A percentile compares a stretch with the other conserved stretches of the same genome.
phyloP scores from a whole-genome alignment of 2,329 filamentous ascomycete genomes.

The Phyllosticta citriasiana region DNA sequence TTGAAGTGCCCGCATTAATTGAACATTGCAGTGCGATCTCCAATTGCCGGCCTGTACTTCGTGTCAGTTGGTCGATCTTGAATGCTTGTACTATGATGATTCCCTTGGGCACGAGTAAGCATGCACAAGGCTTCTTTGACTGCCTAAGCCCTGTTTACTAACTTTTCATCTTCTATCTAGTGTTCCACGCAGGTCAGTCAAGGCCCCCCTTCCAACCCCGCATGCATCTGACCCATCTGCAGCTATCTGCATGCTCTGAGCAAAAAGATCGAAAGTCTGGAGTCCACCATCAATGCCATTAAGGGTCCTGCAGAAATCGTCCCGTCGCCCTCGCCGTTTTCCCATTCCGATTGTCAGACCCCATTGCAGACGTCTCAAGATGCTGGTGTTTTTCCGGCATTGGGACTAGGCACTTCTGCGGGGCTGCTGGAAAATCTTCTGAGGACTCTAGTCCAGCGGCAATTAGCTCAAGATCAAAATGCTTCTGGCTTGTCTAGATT shows the following conservation, averaged over 20 bases:
- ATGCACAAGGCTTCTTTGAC: no score
- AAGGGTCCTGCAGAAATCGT: neutral
- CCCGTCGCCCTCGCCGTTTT: neutral
- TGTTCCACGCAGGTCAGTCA: slow-evolving; percentile 2
- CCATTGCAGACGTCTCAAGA: neutral
- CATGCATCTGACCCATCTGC: neutral
- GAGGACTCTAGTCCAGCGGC: neutral
- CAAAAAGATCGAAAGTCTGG: slow-evolving; percentile 5
- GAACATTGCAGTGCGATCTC: slow-evolving; percentile 1
- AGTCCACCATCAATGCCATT: slow-evolving; percentile 1
- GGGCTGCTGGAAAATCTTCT: slow-evolving; percentile 4
- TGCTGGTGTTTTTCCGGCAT: neutral
- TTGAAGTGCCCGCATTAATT: neutral
- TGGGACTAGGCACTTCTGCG: slow-evolving; percentile 6
- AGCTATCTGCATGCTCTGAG: slow-evolving; percentile 8
- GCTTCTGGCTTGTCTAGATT: neutral
- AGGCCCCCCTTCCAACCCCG: neutral
- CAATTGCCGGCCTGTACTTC: slow-evolving; percentile 4
- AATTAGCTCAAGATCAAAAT: neutral
- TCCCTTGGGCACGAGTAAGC: neutral
- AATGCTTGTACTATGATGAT: slow-evolving; percentile 7
- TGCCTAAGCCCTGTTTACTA: no score
- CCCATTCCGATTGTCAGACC: neutral
- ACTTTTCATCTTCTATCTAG: no score
- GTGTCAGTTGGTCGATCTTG: slow-evolving; percentile 4